These are phyloP conservation scores for Xylaria sp. DNA, from an alignment of 2,329 filamentous ascomycete genomes.

Conservation along the genomic window DNA sequence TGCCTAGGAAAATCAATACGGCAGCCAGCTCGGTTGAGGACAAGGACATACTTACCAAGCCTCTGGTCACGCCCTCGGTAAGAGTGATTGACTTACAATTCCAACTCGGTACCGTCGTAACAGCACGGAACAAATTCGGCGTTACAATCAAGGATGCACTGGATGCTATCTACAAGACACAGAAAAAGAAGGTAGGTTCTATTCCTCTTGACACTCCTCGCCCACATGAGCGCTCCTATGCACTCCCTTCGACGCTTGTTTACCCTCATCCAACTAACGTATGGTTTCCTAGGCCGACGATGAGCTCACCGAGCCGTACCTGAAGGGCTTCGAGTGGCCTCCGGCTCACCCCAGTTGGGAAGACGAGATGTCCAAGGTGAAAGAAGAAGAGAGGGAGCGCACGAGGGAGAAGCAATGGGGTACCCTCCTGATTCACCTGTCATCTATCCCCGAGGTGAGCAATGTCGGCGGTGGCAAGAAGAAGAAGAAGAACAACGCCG, in stretches of 20 bases:
- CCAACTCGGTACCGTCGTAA: constrained; percentile 84
- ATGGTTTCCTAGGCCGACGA: constrained; percentile 73
- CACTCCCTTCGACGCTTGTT: no score
- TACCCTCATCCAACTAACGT: constrained; percentile 2
- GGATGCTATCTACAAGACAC: constrained; percentile 94
- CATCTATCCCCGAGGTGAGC: constrained; percentile 69
- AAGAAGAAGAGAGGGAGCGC: constrained; percentile 30
- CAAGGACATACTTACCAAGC: constrained; percentile 80
- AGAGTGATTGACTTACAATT: constrained; percentile 96
- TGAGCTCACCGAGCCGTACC: constrained; percentile 84
- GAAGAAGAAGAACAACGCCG: constrained; percentile 70
- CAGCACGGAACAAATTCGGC: constrained; percentile 88
- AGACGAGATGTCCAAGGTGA: constrained; percentile 22
- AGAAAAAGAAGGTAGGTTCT: constrained; percentile 85
- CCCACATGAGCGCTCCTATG: no score
- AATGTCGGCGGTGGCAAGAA: constrained; percentile 61
- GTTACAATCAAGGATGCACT: constrained; percentile 97
- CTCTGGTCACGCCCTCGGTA: constrained; percentile 79
- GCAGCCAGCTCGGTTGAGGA: constrained; percentile 81
- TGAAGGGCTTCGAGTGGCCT: constrained; percentile 92
- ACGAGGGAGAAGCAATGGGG: constrained; percentile 90
- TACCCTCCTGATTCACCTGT: constrained; percentile 82
- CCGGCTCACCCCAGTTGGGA: constrained; percentile 32
- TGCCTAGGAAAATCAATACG: constrained; percentile 87
- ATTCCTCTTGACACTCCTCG: no score